Conservation (phyloP, 139 green algal genomes). For the Pseudopediastrum boryanum region DNA sequence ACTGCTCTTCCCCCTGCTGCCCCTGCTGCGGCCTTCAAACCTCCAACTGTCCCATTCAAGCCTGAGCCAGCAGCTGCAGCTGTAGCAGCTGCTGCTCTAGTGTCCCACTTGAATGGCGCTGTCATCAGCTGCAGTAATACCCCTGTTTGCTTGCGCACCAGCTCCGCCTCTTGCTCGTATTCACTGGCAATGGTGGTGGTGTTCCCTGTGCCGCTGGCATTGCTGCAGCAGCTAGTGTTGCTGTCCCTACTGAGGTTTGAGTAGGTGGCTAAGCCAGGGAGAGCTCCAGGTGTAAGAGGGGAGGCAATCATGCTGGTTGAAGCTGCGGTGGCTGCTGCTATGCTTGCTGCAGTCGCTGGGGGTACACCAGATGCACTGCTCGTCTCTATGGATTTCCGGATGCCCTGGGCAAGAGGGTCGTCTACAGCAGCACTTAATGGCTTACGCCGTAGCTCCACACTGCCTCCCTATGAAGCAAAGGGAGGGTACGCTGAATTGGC, state of each 20-base stretch:
- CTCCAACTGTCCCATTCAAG: not conserved
- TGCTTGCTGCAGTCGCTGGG: not conserved
- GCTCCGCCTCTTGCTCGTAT: slow-evolving; percentile 24
- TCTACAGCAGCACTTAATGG: no score
- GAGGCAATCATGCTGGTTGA: not conserved
- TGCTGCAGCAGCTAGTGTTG: not conserved
- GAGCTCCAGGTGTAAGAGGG: not conserved
- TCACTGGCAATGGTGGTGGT: no score
- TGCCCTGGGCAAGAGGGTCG: no score
- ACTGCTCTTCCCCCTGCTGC: not conserved
- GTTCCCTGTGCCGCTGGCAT: not conserved
- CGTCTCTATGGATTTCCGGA: no score
- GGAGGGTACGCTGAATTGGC: no score
- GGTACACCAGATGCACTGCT: no score
- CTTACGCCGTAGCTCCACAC: no score
- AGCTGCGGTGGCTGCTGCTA: not conserved
- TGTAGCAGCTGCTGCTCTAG: not conserved
- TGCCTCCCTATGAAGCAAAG: no score
- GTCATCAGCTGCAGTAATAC: slow-evolving; percentile 29
- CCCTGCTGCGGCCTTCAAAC: not conserved
- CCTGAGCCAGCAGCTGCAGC: not conserved
- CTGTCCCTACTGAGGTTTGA: not conserved
- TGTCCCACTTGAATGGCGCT: not conserved
- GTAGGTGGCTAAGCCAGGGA: not conserved
- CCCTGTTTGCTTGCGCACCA: slow-evolving; percentile 21